A percentile compares a stretch with the other conserved stretches of the same genome.
These are phyloP conservation scores for Saturnispora ahearnii DNA, from an alignment of 805 yeast species.

Conservation along the genomic window DNA sequence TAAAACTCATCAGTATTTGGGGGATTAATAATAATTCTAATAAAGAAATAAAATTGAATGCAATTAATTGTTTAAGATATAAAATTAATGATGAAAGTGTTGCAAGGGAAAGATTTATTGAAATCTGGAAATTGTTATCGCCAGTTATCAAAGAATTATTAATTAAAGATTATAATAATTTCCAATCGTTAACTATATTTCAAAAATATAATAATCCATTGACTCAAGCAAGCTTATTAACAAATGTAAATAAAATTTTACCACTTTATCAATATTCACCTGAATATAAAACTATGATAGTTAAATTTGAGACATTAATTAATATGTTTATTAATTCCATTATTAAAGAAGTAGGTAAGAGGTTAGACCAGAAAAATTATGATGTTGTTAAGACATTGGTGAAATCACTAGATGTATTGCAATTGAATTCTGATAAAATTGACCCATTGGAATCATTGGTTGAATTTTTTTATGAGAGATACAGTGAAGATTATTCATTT, in stretches of 20 bases:
- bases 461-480: slow-evolving; percentile 27
- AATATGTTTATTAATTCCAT: slow-evolving; percentile 69
- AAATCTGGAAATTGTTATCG: slow-evolving; percentile 21
- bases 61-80: slow-evolving; percentile 21
- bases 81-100: slow-evolving; percentile 19
- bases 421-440: slow-evolving; percentile 23
- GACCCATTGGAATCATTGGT: slow-evolving; percentile 27
- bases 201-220: slow-evolving; percentile 25
- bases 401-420: slow-evolving; percentile 19
- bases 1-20: slow-evolving; percentile 22
- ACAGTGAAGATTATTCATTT: slow-evolving; percentile 24
- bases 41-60: slow-evolving; percentile 12
- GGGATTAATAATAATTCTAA: background rate
- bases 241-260: slow-evolving; percentile 23
- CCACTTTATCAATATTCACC: slow-evolving; percentile 16
- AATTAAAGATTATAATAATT: slow-evolving; percentile 27
- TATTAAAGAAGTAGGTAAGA: slow-evolving; percentile 56
- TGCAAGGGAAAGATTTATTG: slow-evolving; percentile 21
- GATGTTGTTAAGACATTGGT: slow-evolving; percentile 26
- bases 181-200: slow-evolving; percentile 24
- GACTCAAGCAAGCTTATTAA: slow-evolving; percentile 26
- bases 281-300: slow-evolving; percentile 22
- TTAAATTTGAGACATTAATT: slow-evolving; percentile 41
- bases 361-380: slow-evolving; percentile 40
- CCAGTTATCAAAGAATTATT: slow-evolving; percentile 26